phyloP scores from a whole-genome alignment of 345 rosid genomes.

The Sapria himalayana region DNA sequence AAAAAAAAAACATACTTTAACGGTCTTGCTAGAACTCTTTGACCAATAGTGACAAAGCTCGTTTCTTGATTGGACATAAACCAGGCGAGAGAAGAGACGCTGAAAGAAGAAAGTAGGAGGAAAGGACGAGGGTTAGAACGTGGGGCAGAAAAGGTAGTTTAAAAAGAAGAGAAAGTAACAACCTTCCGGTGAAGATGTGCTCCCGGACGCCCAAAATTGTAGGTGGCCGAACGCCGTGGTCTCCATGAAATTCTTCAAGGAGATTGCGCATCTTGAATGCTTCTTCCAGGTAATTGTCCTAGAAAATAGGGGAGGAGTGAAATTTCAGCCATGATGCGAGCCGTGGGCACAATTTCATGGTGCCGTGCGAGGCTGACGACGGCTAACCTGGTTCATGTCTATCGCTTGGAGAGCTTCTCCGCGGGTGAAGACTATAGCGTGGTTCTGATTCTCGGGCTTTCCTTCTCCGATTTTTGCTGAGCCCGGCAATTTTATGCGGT shows the following conservation, averaged over 20 bases:
- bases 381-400: constrained; percentile 87
- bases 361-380: not conserved
- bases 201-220: constrained; percentile 89
- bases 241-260: constrained; percentile 83
- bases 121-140: constrained; percentile 1
- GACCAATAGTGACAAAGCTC: constrained; percentile 90
- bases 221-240: constrained; percentile 88
- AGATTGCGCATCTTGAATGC: constrained; percentile 94
- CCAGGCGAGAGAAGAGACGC: constrained; percentile 98
- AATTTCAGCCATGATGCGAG: constrained; percentile 1
- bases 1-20: constrained; percentile 36
- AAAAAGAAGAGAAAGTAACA: constrained; percentile 3
- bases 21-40: constrained; percentile 94
- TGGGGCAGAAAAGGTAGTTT: not conserved
- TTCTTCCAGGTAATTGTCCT: constrained; percentile 99
- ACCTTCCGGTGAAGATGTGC: constrained; percentile 98
- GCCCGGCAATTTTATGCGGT: constrained; percentile 82
- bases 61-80: constrained; percentile 98
- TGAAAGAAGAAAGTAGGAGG: constrained; percentile 14
- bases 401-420: constrained; percentile 97
- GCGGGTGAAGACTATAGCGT: constrained; percentile 73
- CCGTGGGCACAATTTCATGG: not conserved
- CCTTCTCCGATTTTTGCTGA: constrained; percentile 86
- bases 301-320: constrained; percentile 8
- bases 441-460: constrained; percentile 94